These are phyloP conservation scores for Taxawa tesnikishii DNA, from an alignment of 2,329 filamentous ascomycete genomes.

Conservation along the genomic window DNA sequence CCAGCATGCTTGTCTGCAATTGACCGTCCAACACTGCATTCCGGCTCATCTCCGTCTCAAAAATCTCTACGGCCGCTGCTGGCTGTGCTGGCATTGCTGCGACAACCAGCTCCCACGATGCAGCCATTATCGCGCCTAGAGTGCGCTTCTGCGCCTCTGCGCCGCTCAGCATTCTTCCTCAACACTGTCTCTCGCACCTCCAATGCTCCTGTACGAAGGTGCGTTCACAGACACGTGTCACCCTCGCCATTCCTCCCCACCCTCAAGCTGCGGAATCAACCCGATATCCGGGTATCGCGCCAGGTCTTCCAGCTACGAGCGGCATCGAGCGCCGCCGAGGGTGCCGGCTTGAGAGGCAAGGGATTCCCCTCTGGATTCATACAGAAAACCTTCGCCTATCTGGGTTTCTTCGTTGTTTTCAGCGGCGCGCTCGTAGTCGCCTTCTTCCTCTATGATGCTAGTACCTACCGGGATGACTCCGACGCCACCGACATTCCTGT, in stretches of 20 bases:
- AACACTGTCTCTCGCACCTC: not conserved
- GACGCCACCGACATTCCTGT: slow-evolving; percentile 63
- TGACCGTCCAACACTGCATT: too few relatives aligned
- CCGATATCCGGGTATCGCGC: not conserved
- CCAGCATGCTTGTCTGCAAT: too few relatives aligned
- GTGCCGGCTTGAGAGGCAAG: not conserved
- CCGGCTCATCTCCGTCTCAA: too few relatives aligned
- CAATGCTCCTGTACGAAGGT: not conserved
- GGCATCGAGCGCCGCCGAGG: not conserved
- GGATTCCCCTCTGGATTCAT: slow-evolving; percentile 35
- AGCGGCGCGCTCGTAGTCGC: slow-evolving; percentile 57
- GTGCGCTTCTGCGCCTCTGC: too few relatives aligned
- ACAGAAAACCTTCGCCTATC: slow-evolving; percentile 56
- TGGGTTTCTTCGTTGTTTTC: slow-evolving; percentile 65
- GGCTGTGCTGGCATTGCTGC: too few relatives aligned
- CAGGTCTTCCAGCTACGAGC: not conserved
- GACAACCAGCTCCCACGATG: too few relatives aligned
- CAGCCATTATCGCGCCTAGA: too few relatives aligned
- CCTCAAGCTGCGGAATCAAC: not conserved
- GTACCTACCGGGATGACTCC: slow-evolving; percentile 68
- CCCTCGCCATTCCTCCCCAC: not conserved
- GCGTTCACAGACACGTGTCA: not conserved
- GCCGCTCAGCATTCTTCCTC: not conserved
- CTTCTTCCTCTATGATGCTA: slow-evolving; percentile 91
- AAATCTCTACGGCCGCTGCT: too few relatives aligned